These are phyloP conservation scores for Grammothele lineata DNA, from an alignment of 768 basidiomycete species.

Conservation along the genomic window DNA sequence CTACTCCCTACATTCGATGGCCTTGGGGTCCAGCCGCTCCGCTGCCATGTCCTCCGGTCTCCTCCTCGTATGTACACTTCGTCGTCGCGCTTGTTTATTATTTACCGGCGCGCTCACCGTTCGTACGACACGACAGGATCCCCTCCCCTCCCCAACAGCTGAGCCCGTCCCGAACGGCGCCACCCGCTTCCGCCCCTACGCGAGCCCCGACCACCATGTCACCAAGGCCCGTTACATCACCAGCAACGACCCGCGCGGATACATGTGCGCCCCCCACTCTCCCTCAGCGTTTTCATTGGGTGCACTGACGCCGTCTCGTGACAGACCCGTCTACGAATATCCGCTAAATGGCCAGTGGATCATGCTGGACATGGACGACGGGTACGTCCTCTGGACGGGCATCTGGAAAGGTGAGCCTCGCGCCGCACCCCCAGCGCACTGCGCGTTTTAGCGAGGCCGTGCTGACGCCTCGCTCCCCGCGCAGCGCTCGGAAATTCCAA, in stretches of 20 bases:
- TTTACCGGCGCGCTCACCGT: not conserved
- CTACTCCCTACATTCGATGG: no score
- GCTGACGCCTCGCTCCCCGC: slow-evolving; percentile 11
- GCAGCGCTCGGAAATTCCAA: slow-evolving; percentile 85
- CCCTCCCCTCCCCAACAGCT: slow-evolving; percentile 28
- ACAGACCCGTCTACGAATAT: slow-evolving; percentile 83
- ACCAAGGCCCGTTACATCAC: slow-evolving; percentile 87
- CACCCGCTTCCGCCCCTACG: slow-evolving; percentile 60
- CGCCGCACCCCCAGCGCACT: no score
- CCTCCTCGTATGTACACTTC: slow-evolving; percentile 23
- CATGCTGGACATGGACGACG: slow-evolving; percentile 95
- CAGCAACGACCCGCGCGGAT: slow-evolving; percentile 83
- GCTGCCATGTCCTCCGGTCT: slow-evolving; percentile 30
- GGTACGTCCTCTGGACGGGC: slow-evolving; percentile 88
- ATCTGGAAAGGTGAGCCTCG: slow-evolving; percentile 80
- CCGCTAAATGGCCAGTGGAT: slow-evolving; percentile 89
- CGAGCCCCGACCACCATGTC: slow-evolving; percentile 74
- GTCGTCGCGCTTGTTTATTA: not conserved
- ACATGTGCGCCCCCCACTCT: slow-evolving; percentile 56
- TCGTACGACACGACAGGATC: slow-evolving; percentile 22
- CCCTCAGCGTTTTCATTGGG: not conserved
- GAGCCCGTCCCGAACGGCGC: slow-evolving; percentile 15
- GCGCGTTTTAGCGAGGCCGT: not conserved
- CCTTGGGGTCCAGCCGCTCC: slow-evolving; percentile 21
- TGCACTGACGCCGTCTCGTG: not conserved